Evolutionary conservation across 169 alveolate species (phyloP).

Genomic region (Plasmodium cynomolgi): DNA sequence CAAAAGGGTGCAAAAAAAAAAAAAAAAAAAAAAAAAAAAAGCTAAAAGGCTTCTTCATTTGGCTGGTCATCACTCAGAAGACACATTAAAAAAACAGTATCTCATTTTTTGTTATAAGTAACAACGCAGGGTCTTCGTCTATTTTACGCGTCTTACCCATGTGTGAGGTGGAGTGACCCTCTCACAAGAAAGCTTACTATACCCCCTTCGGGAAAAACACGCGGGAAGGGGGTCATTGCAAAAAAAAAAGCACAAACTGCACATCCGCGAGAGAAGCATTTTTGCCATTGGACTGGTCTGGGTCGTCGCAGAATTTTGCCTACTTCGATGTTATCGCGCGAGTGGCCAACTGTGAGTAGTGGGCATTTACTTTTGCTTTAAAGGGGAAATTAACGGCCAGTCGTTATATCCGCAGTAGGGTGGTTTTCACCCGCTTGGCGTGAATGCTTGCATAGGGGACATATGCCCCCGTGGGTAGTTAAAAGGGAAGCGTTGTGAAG

Average conservation of each 20-base stretch:
- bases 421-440: background rate
- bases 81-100: background rate
- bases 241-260: background rate
- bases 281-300: background rate
- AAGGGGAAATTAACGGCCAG: background rate
- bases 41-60: background rate
- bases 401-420: background rate
- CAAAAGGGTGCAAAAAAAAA: background rate
- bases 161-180: background rate
- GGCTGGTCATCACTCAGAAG: background rate
- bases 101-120: background rate
- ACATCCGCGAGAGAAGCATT: background rate
- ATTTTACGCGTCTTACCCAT: background rate
- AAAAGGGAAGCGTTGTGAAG: background rate
- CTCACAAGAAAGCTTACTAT: background rate
- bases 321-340: background rate
- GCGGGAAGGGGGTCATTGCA: background rate
- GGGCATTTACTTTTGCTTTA: background rate
- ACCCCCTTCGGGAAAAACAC: background rate
- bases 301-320: background rate
- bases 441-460: background rate
- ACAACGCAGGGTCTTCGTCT: background rate
- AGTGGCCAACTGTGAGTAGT: background rate
- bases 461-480: background rate
- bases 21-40: background rate